Evolutionary conservation across 2,329 filamentous ascomycete species (phyloP).

Genomic region (Trichoderma endophyticum): DNA sequence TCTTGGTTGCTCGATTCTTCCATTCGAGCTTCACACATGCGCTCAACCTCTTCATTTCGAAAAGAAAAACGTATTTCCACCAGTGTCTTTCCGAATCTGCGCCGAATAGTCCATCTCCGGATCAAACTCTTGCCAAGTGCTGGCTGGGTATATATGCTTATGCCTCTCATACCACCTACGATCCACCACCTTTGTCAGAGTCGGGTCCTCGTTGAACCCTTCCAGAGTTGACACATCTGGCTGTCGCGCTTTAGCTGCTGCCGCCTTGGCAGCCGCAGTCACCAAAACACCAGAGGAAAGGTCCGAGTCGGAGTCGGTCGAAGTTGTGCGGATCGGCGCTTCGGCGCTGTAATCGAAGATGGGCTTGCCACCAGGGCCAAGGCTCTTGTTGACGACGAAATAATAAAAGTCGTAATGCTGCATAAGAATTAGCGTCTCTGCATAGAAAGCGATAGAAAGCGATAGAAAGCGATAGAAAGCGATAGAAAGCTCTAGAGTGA

Average conservation of each 20-base stretch:
- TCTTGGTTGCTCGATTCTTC: neutral
- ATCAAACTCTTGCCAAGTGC: conserved; percentile 93
- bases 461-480: neutral
- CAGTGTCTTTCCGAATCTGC: conserved; percentile 74
- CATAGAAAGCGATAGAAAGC: neutral
- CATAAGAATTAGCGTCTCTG: conserved; percentile 9
- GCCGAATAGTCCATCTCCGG: conserved; percentile 79
- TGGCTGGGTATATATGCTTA: conserved; percentile 97
- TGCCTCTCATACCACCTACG: conserved; percentile 95
- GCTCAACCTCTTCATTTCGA: conserved; percentile 36
- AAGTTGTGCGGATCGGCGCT: conserved; percentile 36
- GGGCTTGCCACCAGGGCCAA: conserved; percentile 65
- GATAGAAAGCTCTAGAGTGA: neutral
- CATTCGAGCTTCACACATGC: neutral
- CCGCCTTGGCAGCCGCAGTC: conserved; percentile 34
- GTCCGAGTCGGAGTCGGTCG: conserved; percentile 22
- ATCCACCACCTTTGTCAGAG: conserved; percentile 89
- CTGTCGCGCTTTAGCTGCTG: conserved; percentile 37
- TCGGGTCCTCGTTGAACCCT: conserved; percentile 73
- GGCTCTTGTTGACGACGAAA: conserved; percentile 85
- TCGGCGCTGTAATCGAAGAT: conserved; percentile 73
- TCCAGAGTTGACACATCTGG: conserved; percentile 60
- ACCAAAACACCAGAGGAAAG: conserved; percentile 26
- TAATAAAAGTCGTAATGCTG: conserved; percentile 98
- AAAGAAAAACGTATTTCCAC: conserved; percentile 94